These are phyloP conservation scores for Penicillium crustosum DNA, from an alignment of 2,329 filamentous ascomycete species.

Conservation along the genomic window DNA sequence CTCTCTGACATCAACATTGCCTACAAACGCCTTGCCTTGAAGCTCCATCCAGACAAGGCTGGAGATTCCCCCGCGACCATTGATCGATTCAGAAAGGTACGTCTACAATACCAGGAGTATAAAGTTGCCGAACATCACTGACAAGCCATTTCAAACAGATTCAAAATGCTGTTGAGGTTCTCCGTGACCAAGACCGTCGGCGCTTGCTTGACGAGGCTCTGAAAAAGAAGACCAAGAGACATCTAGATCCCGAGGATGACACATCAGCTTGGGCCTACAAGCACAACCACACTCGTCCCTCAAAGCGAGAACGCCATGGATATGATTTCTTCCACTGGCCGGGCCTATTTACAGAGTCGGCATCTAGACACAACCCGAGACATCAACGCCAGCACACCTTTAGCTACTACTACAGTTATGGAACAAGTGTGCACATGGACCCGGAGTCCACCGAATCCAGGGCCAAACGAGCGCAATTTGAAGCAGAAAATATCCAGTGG, in stretches of 20 bases:
- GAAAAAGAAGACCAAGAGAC: not conserved
- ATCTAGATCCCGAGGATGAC: not conserved
- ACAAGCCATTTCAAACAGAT: constrained; percentile 24
- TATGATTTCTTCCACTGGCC: not conserved
- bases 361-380: not conserved
- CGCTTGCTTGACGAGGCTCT: constrained; percentile 12
- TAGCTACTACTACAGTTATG: constrained; percentile 32
- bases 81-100: constrained; percentile 29
- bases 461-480: constrained; percentile 18
- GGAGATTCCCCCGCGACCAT: constrained; percentile 10
- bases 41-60: constrained; percentile 37
- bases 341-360: not conserved
- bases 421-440: constrained; percentile 34
- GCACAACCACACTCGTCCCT: not conserved
- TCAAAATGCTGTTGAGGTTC: constrained; percentile 34
- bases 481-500: constrained; percentile 9
- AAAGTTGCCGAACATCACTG: not conserved
- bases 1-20: constrained; percentile 35
- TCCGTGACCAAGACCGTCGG: constrained; percentile 32
- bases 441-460: constrained; percentile 24
- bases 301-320: not conserved
- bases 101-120: not conserved
- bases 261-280: not conserved
- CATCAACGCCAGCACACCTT: not conserved
- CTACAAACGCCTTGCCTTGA: constrained; percentile 38